phyloP scores from a whole-genome alignment of 768 basidiomycete species.

The Coprinopsis sp. region DNA sequence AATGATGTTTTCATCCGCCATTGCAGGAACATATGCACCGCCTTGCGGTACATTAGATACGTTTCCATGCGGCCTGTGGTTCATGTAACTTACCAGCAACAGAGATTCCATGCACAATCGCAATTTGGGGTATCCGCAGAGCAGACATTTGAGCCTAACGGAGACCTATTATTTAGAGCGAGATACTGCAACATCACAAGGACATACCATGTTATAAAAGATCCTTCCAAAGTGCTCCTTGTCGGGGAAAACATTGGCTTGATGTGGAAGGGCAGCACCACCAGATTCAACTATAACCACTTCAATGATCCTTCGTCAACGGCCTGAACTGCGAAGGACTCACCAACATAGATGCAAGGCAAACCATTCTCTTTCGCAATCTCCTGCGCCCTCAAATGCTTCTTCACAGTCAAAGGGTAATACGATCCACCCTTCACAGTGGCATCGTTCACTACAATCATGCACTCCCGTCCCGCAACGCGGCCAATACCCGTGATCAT shows the following conservation, averaged over 20 bases:
- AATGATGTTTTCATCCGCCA: conserved; percentile 93
- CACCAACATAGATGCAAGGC: conserved; percentile 91
- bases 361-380: conserved; percentile 87
- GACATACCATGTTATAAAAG: conserved; percentile 89
- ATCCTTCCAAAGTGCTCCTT: conserved; percentile 94
- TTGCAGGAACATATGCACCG: conserved; percentile 92
- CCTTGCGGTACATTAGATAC: conserved; percentile 34
- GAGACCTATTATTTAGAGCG: background rate
- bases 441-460: conserved; percentile 91
- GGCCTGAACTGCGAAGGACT: no score
- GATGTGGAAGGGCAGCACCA: conserved; percentile 87
- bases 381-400: conserved; percentile 91
- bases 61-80: background rate
- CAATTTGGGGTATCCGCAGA: conserved; percentile 85
- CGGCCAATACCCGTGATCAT: conserved; percentile 84
- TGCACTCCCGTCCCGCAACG: conserved; percentile 77
- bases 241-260: conserved; percentile 94
- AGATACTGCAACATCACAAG: background rate
- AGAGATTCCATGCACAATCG: conserved; percentile 90
- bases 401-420: conserved; percentile 92
- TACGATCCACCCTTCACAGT: conserved; percentile 93
- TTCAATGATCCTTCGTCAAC: no score
- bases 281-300: conserved; percentile 76
- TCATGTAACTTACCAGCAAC: conserved; percentile 61
- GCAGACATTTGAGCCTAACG: conserved; percentile 87